A percentile compares a stretch with the other conserved stretches of the same genome.
Evolutionary conservation across 2,329 filamentous ascomycete species (phyloP).

Genomic region (Ophiostoma sp.): DNA sequence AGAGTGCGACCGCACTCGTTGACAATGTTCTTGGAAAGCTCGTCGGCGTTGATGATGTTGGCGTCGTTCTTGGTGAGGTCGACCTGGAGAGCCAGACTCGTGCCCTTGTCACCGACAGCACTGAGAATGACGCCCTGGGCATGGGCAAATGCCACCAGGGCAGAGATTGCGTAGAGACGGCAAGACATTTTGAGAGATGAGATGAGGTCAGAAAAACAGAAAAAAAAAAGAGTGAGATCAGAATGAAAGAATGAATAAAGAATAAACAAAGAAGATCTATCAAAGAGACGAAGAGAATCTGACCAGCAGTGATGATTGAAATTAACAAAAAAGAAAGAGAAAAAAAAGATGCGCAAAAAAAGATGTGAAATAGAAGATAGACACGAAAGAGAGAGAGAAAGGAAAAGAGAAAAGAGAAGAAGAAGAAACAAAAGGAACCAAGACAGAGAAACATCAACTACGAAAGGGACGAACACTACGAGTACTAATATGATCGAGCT

Average conservation of each 20-base stretch:
- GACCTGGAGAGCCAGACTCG: conserved; percentile 25
- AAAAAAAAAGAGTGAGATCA: not conserved
- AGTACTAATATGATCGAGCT: not conserved
- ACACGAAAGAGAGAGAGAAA: not conserved
- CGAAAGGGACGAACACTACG: not conserved
- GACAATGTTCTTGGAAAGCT: conserved; percentile 47
- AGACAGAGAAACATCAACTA: conserved; percentile 5
- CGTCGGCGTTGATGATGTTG: conserved; percentile 54
- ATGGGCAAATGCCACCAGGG: conserved; percentile 24
- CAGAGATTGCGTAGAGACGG: conserved; percentile 18
- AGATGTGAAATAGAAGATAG: not conserved
- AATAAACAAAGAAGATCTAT: conserved; percentile 6
- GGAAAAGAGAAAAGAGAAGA: not conserved
- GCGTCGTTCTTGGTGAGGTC: conserved; percentile 44
- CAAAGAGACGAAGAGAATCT: conserved; percentile 16
- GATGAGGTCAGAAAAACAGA: not conserved
- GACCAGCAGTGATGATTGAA: conserved; percentile 11
- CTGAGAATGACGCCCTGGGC: conserved; percentile 26
- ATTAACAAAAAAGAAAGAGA: not conserved
- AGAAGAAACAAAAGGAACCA: not conserved
- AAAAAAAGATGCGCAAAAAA: conserved; percentile 7
- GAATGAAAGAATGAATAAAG: not conserved
- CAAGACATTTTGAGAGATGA: conserved; percentile 16
- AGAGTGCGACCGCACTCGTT: conserved; percentile 59
- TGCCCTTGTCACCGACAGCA: conserved; percentile 31